These are phyloP conservation scores for Filobasidium uniguttulatum DNA, from an alignment of 1,284 basidiomycete species.

Conservation along the genomic window DNA sequence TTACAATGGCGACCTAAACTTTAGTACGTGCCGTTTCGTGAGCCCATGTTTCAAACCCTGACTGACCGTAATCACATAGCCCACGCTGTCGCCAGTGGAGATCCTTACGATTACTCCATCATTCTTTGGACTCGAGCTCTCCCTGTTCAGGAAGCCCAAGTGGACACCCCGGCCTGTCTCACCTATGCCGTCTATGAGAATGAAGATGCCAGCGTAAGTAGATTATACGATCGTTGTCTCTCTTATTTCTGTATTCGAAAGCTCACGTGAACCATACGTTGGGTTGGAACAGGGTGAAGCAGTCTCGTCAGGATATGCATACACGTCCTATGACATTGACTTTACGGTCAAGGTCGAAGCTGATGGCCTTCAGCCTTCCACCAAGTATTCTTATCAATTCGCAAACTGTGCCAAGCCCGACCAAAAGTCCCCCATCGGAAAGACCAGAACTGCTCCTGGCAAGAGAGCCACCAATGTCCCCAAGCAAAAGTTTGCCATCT, in stretches of 20 bases:
- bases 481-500: constrained; percentile 16
- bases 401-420: constrained; percentile 45
- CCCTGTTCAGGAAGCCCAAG: constrained; percentile 38
- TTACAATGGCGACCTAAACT: constrained; percentile 15
- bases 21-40: constrained; percentile 9
- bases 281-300: constrained; percentile 38
- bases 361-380: constrained; percentile 43
- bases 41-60: constrained; percentile 19
- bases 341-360: constrained; percentile 54
- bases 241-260: neutral
- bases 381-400: constrained; percentile 50
- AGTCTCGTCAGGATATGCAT: constrained; percentile 43
- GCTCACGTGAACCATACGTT: constrained; percentile 33
- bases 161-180: constrained; percentile 49
- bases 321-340: constrained; percentile 52
- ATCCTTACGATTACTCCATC: constrained; percentile 48
- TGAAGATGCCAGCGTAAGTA: constrained; percentile 16
- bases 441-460: constrained; percentile 38
- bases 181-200: constrained; percentile 40
- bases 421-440: constrained; percentile 42
- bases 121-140: constrained; percentile 51
- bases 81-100: constrained; percentile 43
- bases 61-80: constrained; percentile 16
- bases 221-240: constrained; percentile 3
- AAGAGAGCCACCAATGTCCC: constrained; percentile 8